These are phyloP conservation scores for Fusarium pseudonygamai DNA, from an alignment of 2,329 filamentous ascomycete species.

Conservation along the genomic window DNA sequence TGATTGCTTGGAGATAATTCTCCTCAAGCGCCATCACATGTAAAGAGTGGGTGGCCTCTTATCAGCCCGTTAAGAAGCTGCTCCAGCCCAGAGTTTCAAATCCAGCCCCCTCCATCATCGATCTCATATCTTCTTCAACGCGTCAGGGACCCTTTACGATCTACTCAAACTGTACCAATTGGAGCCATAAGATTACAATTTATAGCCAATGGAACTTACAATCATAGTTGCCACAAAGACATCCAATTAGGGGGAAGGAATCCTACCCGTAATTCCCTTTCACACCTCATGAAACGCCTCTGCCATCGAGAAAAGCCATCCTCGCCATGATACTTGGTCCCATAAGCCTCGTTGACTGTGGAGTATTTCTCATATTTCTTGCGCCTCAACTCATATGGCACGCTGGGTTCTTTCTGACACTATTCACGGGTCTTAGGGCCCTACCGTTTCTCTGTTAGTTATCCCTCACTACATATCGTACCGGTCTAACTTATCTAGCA, in stretches of 20 bases:
- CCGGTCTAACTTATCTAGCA: slow-evolving; percentile 19
- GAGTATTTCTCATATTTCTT: slow-evolving; percentile 76
- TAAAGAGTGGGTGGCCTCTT: background rate
- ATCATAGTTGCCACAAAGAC: background rate
- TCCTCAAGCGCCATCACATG: slow-evolving; percentile 23
- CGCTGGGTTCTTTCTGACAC: slow-evolving; percentile 69
- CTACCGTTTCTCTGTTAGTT: slow-evolving; percentile 75
- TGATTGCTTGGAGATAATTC: background rate
- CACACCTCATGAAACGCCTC: slow-evolving; percentile 12
- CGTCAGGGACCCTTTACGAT: slow-evolving; percentile 23
- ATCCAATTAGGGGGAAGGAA: background rate
- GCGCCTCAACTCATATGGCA: slow-evolving; percentile 76
- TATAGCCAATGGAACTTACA: background rate
- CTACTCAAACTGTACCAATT: slow-evolving; percentile 6
- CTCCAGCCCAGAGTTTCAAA: background rate
- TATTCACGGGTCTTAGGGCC: slow-evolving; percentile 66
- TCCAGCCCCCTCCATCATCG: slow-evolving; percentile 37
- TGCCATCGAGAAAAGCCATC: slow-evolving; percentile 5
- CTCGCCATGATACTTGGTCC: slow-evolving; percentile 75
- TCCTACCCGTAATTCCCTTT: background rate
- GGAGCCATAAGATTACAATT: background rate
- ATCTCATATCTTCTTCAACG: slow-evolving; percentile 22
- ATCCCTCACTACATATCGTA: background rate
- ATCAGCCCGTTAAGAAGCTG: background rate
- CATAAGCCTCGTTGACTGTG: slow-evolving; percentile 79